Evolutionary conservation across 1,284 basidiomycete species (phyloP), one percentile per base, ranked within the genome.

Genomic region (Kwoniella shivajii): DNA sequence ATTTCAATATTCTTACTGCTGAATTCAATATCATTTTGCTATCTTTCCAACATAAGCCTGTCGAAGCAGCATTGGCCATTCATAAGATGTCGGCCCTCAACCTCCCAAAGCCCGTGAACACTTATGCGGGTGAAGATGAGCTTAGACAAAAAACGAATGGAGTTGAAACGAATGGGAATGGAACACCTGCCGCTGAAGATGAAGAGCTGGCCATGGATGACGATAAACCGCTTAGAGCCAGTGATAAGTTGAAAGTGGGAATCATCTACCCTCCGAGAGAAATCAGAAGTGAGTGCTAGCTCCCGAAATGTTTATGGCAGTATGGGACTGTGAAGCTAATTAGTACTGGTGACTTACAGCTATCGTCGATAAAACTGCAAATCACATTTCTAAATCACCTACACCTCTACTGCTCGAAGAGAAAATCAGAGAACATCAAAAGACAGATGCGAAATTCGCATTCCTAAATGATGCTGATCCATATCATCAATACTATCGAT

Each of bases 401-500:
- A 90, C 94, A 68, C 91, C 92, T 3, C 83, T 85, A 13, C 85
- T 88, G 66, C 92, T 98, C 69, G 94, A 97, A 80, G 90, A 92
- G 76, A 94, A 94, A 82, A 92, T 98, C 75, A 86, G 92, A 68
- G 91, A 95, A 79, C 87, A 88, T 71, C 92, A 94, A 78, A 90
- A 91, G 80, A 85, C 86, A 63, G 93, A 97, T 81, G 90, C 92
- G 63, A 92, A 95, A 79, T 97, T 97, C 82, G 90, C 92, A 55
- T 98, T 98, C 82, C 84, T 98, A 76, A 92, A 93, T 80, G 73
- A 77, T 49, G 86, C 86, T 56, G 94, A 98, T 82, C 91, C 94
- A 67, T 98, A 95, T 81, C 90, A 97, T 86, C 89, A 89, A 62
- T 97, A 98, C 81, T 98, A 98, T 77, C 86, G 88, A 72, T 86